Base-by-base conservation (phyloP, 768 basidiomycete species). In the Collybiopsis luxurians region DNA sequence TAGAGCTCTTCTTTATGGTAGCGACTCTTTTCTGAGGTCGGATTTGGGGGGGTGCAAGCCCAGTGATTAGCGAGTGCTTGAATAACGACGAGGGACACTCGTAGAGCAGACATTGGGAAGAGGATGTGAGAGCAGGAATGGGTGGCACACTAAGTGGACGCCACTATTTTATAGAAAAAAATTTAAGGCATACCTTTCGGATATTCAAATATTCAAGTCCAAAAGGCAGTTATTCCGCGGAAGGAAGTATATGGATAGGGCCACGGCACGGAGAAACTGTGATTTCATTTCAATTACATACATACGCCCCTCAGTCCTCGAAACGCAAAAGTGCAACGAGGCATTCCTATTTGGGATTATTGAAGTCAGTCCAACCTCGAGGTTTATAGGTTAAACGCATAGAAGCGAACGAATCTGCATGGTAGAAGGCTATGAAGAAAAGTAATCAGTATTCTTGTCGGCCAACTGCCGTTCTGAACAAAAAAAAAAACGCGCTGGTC, bases 31-130 rank as follows among this genome's bases (percentile, higher is more conserved):
- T 64, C 56, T 0, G 73, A 76, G 0, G 82, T 81, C 10, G 80
- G 80, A 64, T 85, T 82, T 1, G 84, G 84, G 0, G 84, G 82
- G 0, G 79, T 80, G 60, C 74, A 80, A 0, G 81, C 84, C 0
- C 75, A 60, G 36, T 82, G 78, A 61, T 84, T 81, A 64, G 71
- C 73, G 26, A 76, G 47, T 2, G 82, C 79, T 59, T 85, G 83
- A 34, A 79, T 57, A 34, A 74, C 61, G 60, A 80, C 74, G 55
- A 86, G 77, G 34, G 68, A 62, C 17, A 77, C 76, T 21, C 84
- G 76, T 30, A 74, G 56, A 57, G 79, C 66, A 49, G 79, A 77
- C 83, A 86, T 85, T 43, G 56, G 19, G 26, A 36, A n/a, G 56
- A 60, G 7, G 42, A 28, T 38, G 49, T 48, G 34, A 34, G 21